phyloP scores from a whole-genome alignment of 2,329 filamentous ascomycete genomes.

The Trichoderma atroviride region DNA sequence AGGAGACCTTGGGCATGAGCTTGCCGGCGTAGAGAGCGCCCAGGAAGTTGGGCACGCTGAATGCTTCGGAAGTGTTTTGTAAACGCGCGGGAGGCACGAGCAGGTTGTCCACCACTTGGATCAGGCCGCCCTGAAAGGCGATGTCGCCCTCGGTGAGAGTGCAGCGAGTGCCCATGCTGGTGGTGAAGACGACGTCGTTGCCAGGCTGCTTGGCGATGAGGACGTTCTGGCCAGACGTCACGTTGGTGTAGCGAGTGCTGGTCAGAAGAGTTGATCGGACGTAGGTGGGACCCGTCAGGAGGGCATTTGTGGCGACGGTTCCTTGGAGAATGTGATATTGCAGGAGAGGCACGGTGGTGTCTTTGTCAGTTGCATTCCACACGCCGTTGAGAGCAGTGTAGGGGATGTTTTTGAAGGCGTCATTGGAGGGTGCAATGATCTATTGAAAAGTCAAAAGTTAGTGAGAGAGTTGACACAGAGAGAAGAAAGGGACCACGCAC shows the following conservation, averaged over 20 bases:
- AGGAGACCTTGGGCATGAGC: constrained; percentile 47
- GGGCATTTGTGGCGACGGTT: constrained; percentile 46
- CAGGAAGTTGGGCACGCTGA: constrained; percentile 48
- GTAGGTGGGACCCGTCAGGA: constrained; percentile 42
- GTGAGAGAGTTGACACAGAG: neutral
- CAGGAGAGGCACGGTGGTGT: constrained; percentile 54
- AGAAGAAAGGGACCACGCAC: constrained; percentile 36
- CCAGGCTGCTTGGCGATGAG: constrained; percentile 49
- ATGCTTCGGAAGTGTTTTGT: constrained; percentile 54
- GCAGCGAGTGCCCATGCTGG: constrained; percentile 50
- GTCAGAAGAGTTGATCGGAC: constrained; percentile 50
- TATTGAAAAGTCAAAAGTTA: constrained; percentile 22
- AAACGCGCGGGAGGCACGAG: constrained; percentile 51
- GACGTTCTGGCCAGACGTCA: constrained; percentile 54
- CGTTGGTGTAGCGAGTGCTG: constrained; percentile 48
- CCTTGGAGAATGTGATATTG: constrained; percentile 64
- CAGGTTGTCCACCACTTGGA: constrained; percentile 57
- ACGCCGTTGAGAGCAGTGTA: constrained; percentile 53
- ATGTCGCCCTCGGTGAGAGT: constrained; percentile 49
- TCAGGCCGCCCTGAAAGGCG: constrained; percentile 50
- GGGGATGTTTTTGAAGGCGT: constrained; percentile 58
- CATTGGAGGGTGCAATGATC: constrained; percentile 61
- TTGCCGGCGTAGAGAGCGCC: constrained; percentile 39
- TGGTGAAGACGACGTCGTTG: constrained; percentile 51
- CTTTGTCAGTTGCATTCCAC: constrained; percentile 48